Conservation (phyloP, 1,139 yeast genomes). For the Torulaspora globosa region DNA sequence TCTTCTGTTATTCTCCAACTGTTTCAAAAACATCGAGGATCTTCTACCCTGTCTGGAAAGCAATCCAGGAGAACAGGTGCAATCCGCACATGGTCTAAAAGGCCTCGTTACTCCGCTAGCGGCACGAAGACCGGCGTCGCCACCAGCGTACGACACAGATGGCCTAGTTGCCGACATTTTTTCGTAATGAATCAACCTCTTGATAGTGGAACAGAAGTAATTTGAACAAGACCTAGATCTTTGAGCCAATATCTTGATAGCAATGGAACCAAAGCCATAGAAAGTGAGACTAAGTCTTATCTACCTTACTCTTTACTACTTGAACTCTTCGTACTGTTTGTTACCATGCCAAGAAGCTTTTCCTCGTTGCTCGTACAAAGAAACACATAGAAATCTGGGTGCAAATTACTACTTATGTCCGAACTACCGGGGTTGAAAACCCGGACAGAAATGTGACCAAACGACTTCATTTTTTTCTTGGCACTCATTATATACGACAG, state of each 20-base stretch:
- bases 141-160: slow-evolving; percentile 11
- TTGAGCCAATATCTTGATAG: not conserved
- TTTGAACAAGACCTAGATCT: not conserved
- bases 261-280: not conserved
- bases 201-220: not conserved
- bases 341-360: not conserved
- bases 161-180: slow-evolving; percentile 12
- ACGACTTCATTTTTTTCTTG: not conserved
- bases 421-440: not conserved
- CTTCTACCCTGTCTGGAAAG: slow-evolving; percentile 61
- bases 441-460: too few relatives aligned
- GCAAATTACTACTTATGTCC: slow-evolving; percentile 1
- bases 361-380: slow-evolving; percentile 2
- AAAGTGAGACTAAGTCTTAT: too few relatives aligned
- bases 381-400: not conserved
- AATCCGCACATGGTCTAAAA: slow-evolving; percentile 56
- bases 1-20: slow-evolving; percentile 27
- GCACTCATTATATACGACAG: not conserved
- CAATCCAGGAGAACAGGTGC: slow-evolving; percentile 80
- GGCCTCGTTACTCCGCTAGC: slow-evolving; percentile 15
- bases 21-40: slow-evolving; percentile 43
- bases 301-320: not conserved
- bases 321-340: not conserved
- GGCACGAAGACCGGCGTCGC: slow-evolving; percentile 7
- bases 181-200: not conserved